These are phyloP conservation scores for peach (Prunus persica) DNA, from an alignment of 306 rosid species.

Conservation along the genomic window Prunus_persica_NCBIv2 NC_034009.1:31709501-31710000, in stretches of 20 bases:
- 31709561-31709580: conserved; percentile 32
- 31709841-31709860: conserved; percentile 54
- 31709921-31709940: conserved; percentile 39
- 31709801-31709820: conserved; percentile 59
- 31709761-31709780: conserved; percentile 40
- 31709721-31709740: not conserved
- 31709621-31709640: conserved; percentile 55
- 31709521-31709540: conserved; percentile 53
- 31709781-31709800: conserved; percentile 48
- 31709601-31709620: conserved; percentile 52
- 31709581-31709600: conserved; percentile 41
- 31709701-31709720: not conserved
- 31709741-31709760: not conserved
- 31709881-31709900: conserved; percentile 54
- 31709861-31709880: conserved; percentile 31
- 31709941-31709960: conserved; percentile 41
- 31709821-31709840: conserved; percentile 58
- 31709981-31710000: conserved; percentile 41
- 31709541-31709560: conserved; percentile 57
- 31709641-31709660: conserved; percentile 32
- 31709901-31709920: conserved; percentile 57
- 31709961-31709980: conserved; percentile 63
- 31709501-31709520: conserved; percentile 46
- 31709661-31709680: not conserved
- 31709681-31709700: not conserved